These are phyloP conservation scores for Ceraceosorus guamensis DNA, from an alignment of 1,284 basidiomycete species.

Conservation along the genomic window DNA sequence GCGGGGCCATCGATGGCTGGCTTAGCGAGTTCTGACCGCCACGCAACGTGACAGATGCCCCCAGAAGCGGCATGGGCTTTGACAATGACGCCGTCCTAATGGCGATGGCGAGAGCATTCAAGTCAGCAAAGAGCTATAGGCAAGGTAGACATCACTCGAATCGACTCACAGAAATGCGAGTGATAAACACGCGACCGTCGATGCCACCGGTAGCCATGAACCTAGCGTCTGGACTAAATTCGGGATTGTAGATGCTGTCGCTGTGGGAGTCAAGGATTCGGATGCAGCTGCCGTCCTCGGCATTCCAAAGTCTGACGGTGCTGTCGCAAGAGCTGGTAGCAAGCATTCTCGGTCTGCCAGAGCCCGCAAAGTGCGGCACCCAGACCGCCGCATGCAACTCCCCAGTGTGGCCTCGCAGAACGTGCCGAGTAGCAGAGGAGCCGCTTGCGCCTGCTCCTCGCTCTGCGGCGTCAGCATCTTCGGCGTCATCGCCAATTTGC, in stretches of 20 bases:
- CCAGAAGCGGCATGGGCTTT: conserved; percentile 16
- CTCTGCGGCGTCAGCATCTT: conserved; percentile 9
- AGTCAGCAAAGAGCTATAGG: no score
- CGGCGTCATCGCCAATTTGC: conserved; percentile 5
- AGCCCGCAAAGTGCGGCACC: conserved; percentile 28
- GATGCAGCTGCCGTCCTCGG: conserved; percentile 40
- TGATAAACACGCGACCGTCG: conserved; percentile 37
- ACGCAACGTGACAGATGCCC: conserved; percentile 18
- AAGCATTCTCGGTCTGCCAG: conserved; percentile 35
- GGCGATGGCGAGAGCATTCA: no score
- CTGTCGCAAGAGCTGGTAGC: conserved; percentile 45
- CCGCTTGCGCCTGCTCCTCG: neutral
- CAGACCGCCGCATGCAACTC: conserved; percentile 45
- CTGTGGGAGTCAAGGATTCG: conserved; percentile 38
- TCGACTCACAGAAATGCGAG: conserved; percentile 23
- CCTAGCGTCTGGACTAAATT: conserved; percentile 40
- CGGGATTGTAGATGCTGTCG: conserved; percentile 41
- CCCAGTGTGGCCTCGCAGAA: conserved; percentile 38
- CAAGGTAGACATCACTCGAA: neutral
- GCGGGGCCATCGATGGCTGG: conserved; percentile 2
- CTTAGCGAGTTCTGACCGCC: conserved; percentile 10
- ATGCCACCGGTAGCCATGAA: conserved; percentile 45
- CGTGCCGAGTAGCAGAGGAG: neutral
- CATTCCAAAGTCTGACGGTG: conserved; percentile 46
- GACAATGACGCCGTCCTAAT: conserved; percentile 10